Base-by-base conservation (phyloP, 495 filamentous ascomycete species). In the Penicillium waksmanii region DNA sequence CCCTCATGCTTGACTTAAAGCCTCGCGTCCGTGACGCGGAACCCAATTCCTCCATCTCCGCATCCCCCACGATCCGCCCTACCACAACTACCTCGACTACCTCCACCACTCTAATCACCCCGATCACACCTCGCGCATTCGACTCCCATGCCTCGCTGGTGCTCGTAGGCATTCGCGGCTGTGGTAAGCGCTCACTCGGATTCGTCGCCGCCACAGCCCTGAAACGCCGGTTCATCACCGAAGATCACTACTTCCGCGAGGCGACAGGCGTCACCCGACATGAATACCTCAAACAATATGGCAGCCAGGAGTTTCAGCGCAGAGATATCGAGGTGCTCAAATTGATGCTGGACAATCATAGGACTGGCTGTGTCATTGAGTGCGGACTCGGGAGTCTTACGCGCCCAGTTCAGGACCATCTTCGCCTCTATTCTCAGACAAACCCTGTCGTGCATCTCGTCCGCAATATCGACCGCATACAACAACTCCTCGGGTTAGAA, bases 141-240 rank as follows among this genome's bases (percentile, higher is more conserved):
- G 76, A 82, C 23, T 69, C 81, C 1, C 78, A 88, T 70, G 87
- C 89, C 3, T 92, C 90, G 1, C 83, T 95, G 56, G 87, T 93
- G 5, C 78, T 95, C 7, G 82, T 93, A 34, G 91, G 91, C 35
- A 85, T 90, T 51, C 86, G 89, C 7, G 90, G 91, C 10, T 86
- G 87, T 38, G 90, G 90, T 17, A 93, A 93, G 73, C 84, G 89
- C 23, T 91, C 88, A 0, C 76, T 95, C 10, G 90, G 88, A 9
- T 89, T 95, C 61, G 87, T 95, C 55, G 90, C 88, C 13, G 89
- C 90, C 6, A 88, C 88, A 2, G 84, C 88, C 58, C 82, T 91
- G 27, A 86, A 86, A 47, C 84, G 89, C 17, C 85, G 87, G 27
- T 85, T 95, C 10, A 85, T 93, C 50, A 92, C 90, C 19, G 85